Evolutionary conservation across 169 alveolate genomes (phyloP), one percentile per base, ranked within the genome.

Genomic region (Cryptosporidium bovis): DNA sequence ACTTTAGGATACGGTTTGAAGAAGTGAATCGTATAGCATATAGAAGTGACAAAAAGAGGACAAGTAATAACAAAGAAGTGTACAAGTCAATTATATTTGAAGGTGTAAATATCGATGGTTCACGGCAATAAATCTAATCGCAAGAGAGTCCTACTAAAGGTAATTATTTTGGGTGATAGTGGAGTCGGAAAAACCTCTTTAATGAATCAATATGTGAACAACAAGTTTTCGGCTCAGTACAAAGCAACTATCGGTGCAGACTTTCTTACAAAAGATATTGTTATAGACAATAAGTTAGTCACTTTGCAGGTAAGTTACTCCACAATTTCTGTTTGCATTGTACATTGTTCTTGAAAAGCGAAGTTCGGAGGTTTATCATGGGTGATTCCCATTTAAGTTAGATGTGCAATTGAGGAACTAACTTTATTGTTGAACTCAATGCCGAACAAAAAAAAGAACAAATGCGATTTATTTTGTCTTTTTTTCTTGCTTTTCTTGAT

Each of bases 181-280:
- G 99, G 99, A 83, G 99, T 97, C 40, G 99, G 99, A 58, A 97
- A 97, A 90, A 98, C 99, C 33, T 98, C 99, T 29, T 92, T 98
- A 71, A 97, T 98, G 99, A 96, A 98, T 90, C 98, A 97, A 92
- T 97, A 96, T 90, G 99, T 98, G 82, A 97, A 96, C 95, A 94
- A 95, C 90, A 96, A 97, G 77, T 97, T 97, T 93, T 94, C 98
- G 64, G 93, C 95, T 66, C 98, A 97, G 92, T 97, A 97, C 95
- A 97, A 97, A 92, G 99, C 99, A 27, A 98, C 99, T 66, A 97
- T 98, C 53, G 99, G 99, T 10, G 99, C 99, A 13, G 99, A 98
- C 91, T 98, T 98, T 94, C 92, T 96, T 85, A 97, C 99, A 24
- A 97, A 96, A 93, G 99, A 98, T 90, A 97, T 97, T 36, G 93